phyloP scores from a whole-genome alignment of 2,329 filamentous ascomycete genomes.

The Sclerotinia nivalis region DNA sequence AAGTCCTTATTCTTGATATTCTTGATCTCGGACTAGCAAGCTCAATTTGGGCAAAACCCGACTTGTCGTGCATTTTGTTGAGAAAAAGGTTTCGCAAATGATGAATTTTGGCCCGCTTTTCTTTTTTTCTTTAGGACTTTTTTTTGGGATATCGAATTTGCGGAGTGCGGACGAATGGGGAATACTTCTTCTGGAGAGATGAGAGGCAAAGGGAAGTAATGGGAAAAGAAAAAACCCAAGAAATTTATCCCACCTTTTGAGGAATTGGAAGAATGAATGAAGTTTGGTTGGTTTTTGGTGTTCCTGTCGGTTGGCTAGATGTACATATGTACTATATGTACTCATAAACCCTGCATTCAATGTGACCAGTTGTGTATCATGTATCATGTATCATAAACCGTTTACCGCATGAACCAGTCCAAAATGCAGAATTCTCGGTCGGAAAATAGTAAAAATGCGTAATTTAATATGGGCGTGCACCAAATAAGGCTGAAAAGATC shows the following conservation, averaged over 20 bases:
- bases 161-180: background rate
- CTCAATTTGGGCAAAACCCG: constrained; percentile 8
- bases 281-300: background rate
- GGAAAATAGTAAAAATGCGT: background rate
- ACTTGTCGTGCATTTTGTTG: constrained; percentile 15
- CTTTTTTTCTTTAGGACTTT: background rate
- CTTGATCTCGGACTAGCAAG: constrained; percentile 5
- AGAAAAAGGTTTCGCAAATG: background rate
- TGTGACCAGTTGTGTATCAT: background rate
- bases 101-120: constrained; percentile 1
- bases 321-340: background rate
- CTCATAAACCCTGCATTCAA: background rate
- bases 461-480: background rate
- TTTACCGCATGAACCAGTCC: background rate
- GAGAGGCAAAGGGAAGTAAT: no score
- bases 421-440: background rate
- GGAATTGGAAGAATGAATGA: no score
- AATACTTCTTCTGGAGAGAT: no score
- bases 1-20: background rate
- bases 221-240: no score
- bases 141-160: background rate
- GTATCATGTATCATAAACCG: background rate
- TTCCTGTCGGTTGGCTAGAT: background rate
- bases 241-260: no score
- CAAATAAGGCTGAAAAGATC: constrained; percentile 10